A percentile compares a stretch with the other conserved stretches of the same genome.
Evolutionary conservation across 352 stramenopile genomes (phyloP).

Genomic region (Phytophthora tubulina): DNA sequence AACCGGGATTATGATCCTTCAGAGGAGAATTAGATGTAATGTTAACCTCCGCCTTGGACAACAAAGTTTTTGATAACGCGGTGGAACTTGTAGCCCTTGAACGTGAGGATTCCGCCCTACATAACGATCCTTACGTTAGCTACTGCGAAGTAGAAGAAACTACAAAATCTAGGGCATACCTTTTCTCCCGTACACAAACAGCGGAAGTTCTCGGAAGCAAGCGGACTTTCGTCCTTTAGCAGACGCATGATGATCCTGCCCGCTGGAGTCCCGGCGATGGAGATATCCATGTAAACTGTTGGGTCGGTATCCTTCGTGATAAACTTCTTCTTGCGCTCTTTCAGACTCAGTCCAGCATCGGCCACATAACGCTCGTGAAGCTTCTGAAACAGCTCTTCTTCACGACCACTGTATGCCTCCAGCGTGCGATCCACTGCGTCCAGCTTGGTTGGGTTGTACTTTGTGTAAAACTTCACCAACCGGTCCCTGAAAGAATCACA

Average conservation of each 20-base stretch:
- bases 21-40: background rate
- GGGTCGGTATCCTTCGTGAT: constrained; percentile 74
- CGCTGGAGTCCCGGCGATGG: constrained; percentile 76
- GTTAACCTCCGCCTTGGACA: constrained; percentile 80
- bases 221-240: constrained; percentile 93
- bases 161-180: constrained; percentile 35
- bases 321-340: constrained; percentile 55
- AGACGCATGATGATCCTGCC: constrained; percentile 96
- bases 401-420: constrained; percentile 60
- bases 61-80: constrained; percentile 95
- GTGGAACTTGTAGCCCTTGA: constrained; percentile 92
- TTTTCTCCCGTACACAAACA: constrained; percentile 84
- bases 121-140: constrained; percentile 5
- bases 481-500: constrained; percentile 41
- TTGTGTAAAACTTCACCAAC: constrained; percentile 71
- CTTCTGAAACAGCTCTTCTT: constrained; percentile 78
- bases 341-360: constrained; percentile 39
- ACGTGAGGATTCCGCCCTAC: constrained; percentile 62
- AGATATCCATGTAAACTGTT: constrained; percentile 97
- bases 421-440: constrained; percentile 64
- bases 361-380: constrained; percentile 71
- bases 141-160: background rate
- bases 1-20: background rate
- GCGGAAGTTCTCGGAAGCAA: constrained; percentile 97
- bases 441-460: constrained; percentile 74